Evolutionary conservation across 2,329 filamentous ascomycete genomes (phyloP).

Genomic region (Cadophora sp.): DNA sequence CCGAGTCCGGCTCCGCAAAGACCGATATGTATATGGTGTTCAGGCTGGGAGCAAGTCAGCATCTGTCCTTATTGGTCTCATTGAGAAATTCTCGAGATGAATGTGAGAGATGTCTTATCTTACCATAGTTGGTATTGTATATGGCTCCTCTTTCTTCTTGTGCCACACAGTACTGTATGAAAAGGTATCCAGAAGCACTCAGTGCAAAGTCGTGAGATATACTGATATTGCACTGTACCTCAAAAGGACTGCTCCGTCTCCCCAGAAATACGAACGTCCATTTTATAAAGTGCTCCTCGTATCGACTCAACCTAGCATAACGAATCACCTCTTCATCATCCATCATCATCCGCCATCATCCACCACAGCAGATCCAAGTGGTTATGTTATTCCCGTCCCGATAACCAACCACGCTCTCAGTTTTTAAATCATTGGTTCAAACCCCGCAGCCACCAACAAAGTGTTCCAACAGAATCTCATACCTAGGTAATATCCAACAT

Average conservation of each 20-base stretch:
- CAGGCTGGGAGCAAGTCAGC: constrained; percentile 3
- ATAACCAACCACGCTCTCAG: neutral
- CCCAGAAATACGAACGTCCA: no score
- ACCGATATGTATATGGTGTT: constrained; percentile 33
- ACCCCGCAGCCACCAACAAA: neutral
- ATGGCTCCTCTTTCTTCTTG: neutral
- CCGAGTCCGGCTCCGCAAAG: constrained; percentile 46
- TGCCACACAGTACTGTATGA: no score
- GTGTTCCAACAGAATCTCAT: neutral
- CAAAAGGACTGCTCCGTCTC: no score
- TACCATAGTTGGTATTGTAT: neutral
- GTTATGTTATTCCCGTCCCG: constrained; percentile 5
- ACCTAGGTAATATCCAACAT: neutral
- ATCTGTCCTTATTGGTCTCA: neutral
- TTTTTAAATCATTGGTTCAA: neutral
- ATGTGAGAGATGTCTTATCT: neutral
- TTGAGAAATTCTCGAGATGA: neutral
- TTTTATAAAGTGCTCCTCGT: no score
- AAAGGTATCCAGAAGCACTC: no score
- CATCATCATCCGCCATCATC: neutral
- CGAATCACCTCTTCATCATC: no score
- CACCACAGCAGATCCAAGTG: neutral
- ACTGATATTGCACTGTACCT: no score
- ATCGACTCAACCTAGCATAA: no score
- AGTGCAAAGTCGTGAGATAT: no score